Evolutionary conservation across 805 yeast genomes (phyloP), one percentile per base, ranked within the genome.

Genomic region (Kregervanrija delftensis): DNA sequence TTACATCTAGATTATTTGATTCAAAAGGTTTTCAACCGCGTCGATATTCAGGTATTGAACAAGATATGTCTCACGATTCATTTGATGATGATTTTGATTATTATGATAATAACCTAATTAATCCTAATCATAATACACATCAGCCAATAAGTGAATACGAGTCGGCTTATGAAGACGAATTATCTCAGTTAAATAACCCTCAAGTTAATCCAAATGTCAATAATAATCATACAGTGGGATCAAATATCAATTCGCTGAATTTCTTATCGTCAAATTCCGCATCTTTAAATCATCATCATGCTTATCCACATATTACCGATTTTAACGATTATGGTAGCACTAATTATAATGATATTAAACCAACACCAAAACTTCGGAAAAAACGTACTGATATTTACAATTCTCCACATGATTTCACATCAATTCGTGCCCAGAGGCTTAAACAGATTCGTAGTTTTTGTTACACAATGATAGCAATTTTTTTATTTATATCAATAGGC

Each of bases 1-100:
- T 88, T 1, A 81, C 89, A 0, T 82, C 89, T 1, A 81, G 81
- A 49, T 64, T 84, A 5, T 84, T 85, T 60, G 91, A 84, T 54
- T 74, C 78, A 11, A 82, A 78, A 52, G 89, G 87, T 1, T 77
- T 83, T 0, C 84, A 81, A 39, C 78, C 87, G 5, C 70, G 90
- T 55, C 66, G 89, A 32, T 83, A 84, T 55, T 81, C 89, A 15
- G 86, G 84, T 15, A 75, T 61, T 34, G 57, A 61, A 8, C 38
- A 48, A 15, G 54, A 48, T 8, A 55, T 51, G 39, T 49, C 69
- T 14, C 79, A 72, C 49, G 83, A 76, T 45, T 77, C 70, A 43
- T 70, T 71, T 47, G 81, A 74, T 49, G 82, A 74, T 49, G 82
- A 77, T 42, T 58, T 54, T 36, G 63, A 59, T 16, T 48, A 48